Base-by-base conservation (phyloP, 495 filamentous ascomycete genomes). In the Aspergillus cavernicola region DNA sequence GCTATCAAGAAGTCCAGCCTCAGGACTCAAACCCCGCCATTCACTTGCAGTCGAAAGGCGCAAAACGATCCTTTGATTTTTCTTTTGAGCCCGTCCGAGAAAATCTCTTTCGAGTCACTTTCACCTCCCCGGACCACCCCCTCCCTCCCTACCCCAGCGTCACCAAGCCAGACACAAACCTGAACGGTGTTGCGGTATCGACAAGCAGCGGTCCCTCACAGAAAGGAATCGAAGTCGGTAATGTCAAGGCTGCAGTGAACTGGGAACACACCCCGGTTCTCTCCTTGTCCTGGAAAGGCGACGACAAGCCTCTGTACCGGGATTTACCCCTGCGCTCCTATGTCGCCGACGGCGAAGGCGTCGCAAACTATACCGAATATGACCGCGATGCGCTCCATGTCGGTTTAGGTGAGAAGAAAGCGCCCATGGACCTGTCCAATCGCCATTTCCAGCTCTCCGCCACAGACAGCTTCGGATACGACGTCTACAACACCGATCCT, bases 401-500 rank as follows among this genome's bases (percentile, higher is more conserved):
- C 22, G 84, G 85, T 2, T 67, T 88, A 2, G 85, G 85, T 6
- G 85, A 88, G 65, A 87, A 87, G 63, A 70, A 80, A 16, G 83
- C 82, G 1, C 85, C 85, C 0, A 86, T 88, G 82, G 77, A 88
- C 58, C 74, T 88, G n/a, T 80, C 72, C 6, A 81, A 81, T 37
- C 80, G 85, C 3, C 72, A 79, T 49, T 87, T 87, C 65, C 75
- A 74, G 33, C 74, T 88, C 42, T 79, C 82, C 4, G 83, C 83
- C 8, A 86, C 81, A 18, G 85, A 88, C 64, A 83, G 76, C 42
- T 87, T 86, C 53, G 81, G 83, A 16, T 88, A 88, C 65, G 84
- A 88, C 58, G 77, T 81, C 20, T 83, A 86, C 62, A 78, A 80
- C 16, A 82, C 83, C 37, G 85, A 88, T 63, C 85, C 85, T 12